Percentiles rank a stretch among this genome's conserved stretches.
These are phyloP conservation scores for Lentinula sp. DNA, from an alignment of 768 basidiomycete genomes.

Conservation along the genomic window DNA sequence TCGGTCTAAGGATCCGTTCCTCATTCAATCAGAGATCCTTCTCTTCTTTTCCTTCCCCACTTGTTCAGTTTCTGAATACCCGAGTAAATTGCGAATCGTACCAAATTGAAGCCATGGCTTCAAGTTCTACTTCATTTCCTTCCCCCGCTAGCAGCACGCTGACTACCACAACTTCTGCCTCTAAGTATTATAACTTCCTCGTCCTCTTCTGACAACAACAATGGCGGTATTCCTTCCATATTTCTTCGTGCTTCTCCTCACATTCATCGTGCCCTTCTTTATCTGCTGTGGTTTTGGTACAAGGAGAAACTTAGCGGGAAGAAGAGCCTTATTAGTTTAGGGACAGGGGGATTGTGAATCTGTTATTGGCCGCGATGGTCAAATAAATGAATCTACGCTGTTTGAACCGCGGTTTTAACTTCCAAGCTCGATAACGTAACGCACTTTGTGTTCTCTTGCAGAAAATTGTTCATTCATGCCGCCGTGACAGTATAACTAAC, in stretches of 20 bases:
- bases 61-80: not conserved
- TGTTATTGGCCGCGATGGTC: not conserved
- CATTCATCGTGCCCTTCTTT: conserved; percentile 43
- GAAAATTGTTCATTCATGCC: not conserved
- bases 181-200: not conserved
- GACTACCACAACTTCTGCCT: not conserved
- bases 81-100: not conserved
- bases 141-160: not conserved
- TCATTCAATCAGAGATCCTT: not conserved
- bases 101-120: not conserved
- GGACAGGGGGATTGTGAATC: not conserved
- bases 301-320: conserved; percentile 29
- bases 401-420: conserved; percentile 10
- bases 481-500: not conserved
- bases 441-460: not conserved
- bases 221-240: conserved; percentile 18
- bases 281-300: conserved; percentile 45
- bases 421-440: not conserved
- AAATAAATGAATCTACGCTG: not conserved
- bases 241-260: conserved; percentile 48
- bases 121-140: not conserved
- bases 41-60: not conserved
- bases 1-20: not conserved
- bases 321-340: conserved; percentile 13
- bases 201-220: not conserved